phyloP scores from a whole-genome alignment of 1,284 basidiomycete genomes.

The Heterobasidion parviporum region DNA sequence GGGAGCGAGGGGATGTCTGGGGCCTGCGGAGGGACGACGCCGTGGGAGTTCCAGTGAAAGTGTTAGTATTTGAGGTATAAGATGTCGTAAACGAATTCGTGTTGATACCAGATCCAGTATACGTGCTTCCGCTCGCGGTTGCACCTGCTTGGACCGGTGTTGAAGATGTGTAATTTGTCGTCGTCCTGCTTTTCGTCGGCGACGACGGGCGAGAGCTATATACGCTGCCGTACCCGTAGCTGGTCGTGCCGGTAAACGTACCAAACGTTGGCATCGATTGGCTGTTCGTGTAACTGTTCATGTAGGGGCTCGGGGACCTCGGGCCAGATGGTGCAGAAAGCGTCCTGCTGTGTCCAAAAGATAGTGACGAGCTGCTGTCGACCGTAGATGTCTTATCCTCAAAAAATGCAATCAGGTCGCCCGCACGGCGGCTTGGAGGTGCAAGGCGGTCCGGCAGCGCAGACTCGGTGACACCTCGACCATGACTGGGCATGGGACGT shows the following conservation, averaged over 20 bases:
- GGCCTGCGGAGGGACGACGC: conserved; percentile 39
- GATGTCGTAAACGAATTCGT: conserved; percentile 21
- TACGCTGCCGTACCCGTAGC: conserved; percentile 21
- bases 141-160: conserved; percentile 24
- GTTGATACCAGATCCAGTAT: conserved; percentile 14
- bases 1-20: conserved; percentile 54
- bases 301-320: conserved; percentile 45
- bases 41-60: conserved; percentile 22
- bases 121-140: conserved; percentile 18
- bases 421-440: conserved; percentile 52
- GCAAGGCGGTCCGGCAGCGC: conserved; percentile 20
- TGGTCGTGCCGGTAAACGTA: conserved; percentile 14
- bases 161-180: conserved; percentile 20
- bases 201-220: conserved; percentile 36
- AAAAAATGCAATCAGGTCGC: conserved; percentile 67
- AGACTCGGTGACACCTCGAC: conserved; percentile 23
- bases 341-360: conserved; percentile 36
- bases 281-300: conserved; percentile 17
- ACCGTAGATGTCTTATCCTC: conserved; percentile 41
- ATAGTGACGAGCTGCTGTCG: conserved; percentile 17
- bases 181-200: conserved; percentile 33
- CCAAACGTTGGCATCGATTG: conserved; percentile 33
- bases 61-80: conserved; percentile 21
- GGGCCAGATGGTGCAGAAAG: conserved; percentile 45
- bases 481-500: conserved; percentile 15